These are phyloP conservation scores for Tylopilus felleus DNA, from an alignment of 768 basidiomycete genomes.

Conservation along the genomic window DNA sequence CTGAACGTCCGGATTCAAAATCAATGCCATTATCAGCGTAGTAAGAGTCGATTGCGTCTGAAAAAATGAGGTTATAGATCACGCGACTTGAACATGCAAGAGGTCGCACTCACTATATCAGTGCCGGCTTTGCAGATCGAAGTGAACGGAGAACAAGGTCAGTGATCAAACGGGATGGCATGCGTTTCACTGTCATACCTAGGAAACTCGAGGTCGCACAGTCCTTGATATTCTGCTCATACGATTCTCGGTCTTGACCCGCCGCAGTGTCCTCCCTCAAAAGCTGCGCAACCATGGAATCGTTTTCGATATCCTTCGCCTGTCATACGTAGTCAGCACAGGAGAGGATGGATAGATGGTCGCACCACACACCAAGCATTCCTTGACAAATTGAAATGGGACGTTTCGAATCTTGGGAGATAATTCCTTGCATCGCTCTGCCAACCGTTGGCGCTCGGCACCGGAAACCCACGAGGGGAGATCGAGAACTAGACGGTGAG, in stretches of 20 bases:
- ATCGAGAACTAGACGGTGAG: slow-evolving; percentile 8
- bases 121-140: slow-evolving; percentile 13
- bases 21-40: slow-evolving; percentile 19
- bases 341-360: neutral
- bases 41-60: slow-evolving; percentile 16
- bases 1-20: slow-evolving; percentile 23
- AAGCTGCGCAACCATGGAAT: slow-evolving; percentile 23
- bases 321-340: neutral
- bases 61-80: neutral
- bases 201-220: slow-evolving; percentile 19
- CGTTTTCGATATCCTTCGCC: slow-evolving; percentile 19
- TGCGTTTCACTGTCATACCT: slow-evolving; percentile 6
- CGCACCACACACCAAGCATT: slow-evolving; percentile 12
- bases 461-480: slow-evolving; percentile 22
- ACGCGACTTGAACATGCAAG: neutral
- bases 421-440: slow-evolving; percentile 6
- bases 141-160: neutral
- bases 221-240: slow-evolving; percentile 21
- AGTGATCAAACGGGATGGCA: neutral
- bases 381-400: slow-evolving; percentile 26
- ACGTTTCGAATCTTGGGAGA: slow-evolving; percentile 12
- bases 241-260: neutral
- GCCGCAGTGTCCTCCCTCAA: slow-evolving; percentile 1
- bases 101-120: slow-evolving; percentile 10
- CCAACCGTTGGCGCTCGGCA: slow-evolving; percentile 7